Percentiles rank a stretch among this genome's conserved stretches.
Evolutionary conservation across 2,329 filamentous ascomycete species (phyloP).

Genomic region (Fonsecaea monophora): DNA sequence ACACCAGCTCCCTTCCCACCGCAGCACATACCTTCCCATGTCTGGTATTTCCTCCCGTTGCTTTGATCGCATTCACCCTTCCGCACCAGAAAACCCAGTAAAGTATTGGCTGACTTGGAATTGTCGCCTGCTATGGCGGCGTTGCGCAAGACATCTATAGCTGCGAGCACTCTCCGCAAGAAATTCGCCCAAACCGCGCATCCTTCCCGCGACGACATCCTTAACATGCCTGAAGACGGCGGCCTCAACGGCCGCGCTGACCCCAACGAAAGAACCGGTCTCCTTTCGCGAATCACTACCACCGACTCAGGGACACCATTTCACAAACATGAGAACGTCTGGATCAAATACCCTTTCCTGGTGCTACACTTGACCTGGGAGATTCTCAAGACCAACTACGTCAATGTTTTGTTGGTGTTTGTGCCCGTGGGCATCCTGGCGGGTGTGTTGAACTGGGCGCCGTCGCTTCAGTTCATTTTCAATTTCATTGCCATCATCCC

Average conservation of each 20-base stretch:
- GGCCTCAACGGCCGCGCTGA: conserved; percentile 45
- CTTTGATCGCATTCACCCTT: not conserved
- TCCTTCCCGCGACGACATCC: conserved; percentile 13
- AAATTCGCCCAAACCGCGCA: conserved; percentile 27
- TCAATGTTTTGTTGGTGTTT: conserved; percentile 68
- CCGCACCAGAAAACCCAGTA: not conserved
- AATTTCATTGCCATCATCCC: conserved; percentile 71
- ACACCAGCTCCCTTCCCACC: conserved; percentile 10
- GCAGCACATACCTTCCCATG: not conserved
- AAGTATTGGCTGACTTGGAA: conserved; percentile 11
- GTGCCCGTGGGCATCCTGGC: conserved; percentile 69
- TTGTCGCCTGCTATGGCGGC: conserved; percentile 28
- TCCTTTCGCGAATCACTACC: conserved; percentile 41
- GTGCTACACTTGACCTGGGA: conserved; percentile 51
- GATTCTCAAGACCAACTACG: conserved; percentile 58
- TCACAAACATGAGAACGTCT: conserved; percentile 47
- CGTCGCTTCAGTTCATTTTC: conserved; percentile 65
- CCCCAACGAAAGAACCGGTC: conserved; percentile 46
- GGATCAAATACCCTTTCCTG: conserved; percentile 50
- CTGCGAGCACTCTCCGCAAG: conserved; percentile 35
- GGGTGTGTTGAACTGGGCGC: conserved; percentile 65
- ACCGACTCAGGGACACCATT: conserved; percentile 42
- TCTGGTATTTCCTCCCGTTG: conserved; percentile 1
- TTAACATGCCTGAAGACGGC: conserved; percentile 31
- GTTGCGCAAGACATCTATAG: conserved; percentile 29